phyloP scores from a whole-genome alignment of 2,329 filamentous ascomycete species.

The Phymatotrichopsis omnivora region DNA sequence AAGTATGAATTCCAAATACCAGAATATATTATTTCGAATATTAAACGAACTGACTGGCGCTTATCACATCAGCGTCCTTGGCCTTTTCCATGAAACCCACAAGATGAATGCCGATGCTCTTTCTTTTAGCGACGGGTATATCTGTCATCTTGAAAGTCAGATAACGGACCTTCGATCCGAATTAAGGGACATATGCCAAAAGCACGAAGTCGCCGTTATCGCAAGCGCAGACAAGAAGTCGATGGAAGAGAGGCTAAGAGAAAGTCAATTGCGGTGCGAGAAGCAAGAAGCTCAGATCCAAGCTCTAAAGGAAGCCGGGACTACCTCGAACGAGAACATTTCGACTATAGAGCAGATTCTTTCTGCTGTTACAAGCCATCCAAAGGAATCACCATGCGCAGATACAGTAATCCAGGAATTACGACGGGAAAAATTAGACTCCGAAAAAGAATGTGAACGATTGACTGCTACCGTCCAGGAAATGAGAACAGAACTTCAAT shows the following conservation, averaged over 20 bases:
- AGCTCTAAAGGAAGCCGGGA: neutral
- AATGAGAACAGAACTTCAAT: neutral
- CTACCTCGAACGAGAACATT: slow-evolving; percentile 14
- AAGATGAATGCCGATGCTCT: slow-evolving; percentile 19
- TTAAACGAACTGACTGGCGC: no score
- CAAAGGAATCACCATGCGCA: slow-evolving; percentile 2
- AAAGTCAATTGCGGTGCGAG: slow-evolving; percentile 9
- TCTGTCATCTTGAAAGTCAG: slow-evolving; percentile 11
- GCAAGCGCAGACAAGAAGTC: slow-evolving; percentile 12
- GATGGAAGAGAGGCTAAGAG: slow-evolving; percentile 5
- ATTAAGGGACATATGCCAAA: slow-evolving; percentile 12
- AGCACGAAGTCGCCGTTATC: slow-evolving; percentile 9
- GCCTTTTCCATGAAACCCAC: slow-evolving; percentile 16
- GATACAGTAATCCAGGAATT: slow-evolving; percentile 2
- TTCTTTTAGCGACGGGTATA: slow-evolving; percentile 13
- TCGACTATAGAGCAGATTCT: slow-evolving; percentile 8
- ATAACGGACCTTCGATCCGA: slow-evolving; percentile 13
- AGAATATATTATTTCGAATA: no score
- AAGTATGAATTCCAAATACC: no score
- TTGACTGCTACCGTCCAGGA: slow-evolving; percentile 2
- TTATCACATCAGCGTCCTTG: slow-evolving; percentile 15
- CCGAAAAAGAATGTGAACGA: slow-evolving; percentile 11
- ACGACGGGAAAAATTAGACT: slow-evolving; percentile 11
- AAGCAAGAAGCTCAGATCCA: slow-evolving; percentile 6
- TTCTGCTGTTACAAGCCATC: neutral